A percentile compares a stretch with the other conserved stretches of the same genome.
These are phyloP conservation scores for Marasmius fiardii DNA, from an alignment of 1,284 basidiomycete species.

Conservation along the genomic window DNA sequence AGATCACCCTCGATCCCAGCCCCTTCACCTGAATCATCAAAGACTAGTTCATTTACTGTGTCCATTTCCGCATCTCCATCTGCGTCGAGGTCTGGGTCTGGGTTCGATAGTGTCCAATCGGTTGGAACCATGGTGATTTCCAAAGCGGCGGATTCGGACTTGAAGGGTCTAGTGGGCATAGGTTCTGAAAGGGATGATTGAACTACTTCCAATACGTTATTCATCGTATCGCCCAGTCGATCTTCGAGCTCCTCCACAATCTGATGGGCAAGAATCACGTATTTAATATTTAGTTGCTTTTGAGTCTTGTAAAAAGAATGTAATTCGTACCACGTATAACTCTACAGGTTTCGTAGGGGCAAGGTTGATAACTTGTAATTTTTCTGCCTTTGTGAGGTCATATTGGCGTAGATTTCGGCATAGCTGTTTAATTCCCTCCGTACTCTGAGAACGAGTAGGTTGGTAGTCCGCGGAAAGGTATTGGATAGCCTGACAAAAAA, in stretches of 20 bases:
- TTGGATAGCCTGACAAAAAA: slow-evolving; percentile 62
- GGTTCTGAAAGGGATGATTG: slow-evolving; percentile 40
- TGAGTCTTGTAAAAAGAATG: no score
- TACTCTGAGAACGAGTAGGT: slow-evolving; percentile 66
- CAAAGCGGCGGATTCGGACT: neutral
- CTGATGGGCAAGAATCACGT: slow-evolving; percentile 36
- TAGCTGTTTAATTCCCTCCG: slow-evolving; percentile 62
- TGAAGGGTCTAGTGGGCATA: slow-evolving; percentile 1
- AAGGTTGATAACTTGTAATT: slow-evolving; percentile 87
- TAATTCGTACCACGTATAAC: slow-evolving; percentile 82
- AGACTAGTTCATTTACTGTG: slow-evolving; percentile 39
- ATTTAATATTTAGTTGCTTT: no score
- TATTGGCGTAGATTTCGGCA: slow-evolving; percentile 66
- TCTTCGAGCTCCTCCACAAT: slow-evolving; percentile 90
- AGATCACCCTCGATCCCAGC: slow-evolving; percentile 69
- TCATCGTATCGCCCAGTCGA: slow-evolving; percentile 70
- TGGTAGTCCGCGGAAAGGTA: slow-evolving; percentile 76
- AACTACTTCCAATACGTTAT: slow-evolving; percentile 65
- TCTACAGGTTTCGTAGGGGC: slow-evolving; percentile 82
- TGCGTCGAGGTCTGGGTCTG: slow-evolving; percentile 20
- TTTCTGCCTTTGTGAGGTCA: slow-evolving; percentile 85
- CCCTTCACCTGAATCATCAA: slow-evolving; percentile 67
- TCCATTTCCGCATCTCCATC: slow-evolving; percentile 29
- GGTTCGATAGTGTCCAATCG: slow-evolving; percentile 2
- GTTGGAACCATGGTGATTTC: neutral